Evolutionary conservation across 768 basidiomycete genomes (phyloP), one percentile per base, ranked within the genome.

Genomic region (Leccinum variicolor): DNA sequence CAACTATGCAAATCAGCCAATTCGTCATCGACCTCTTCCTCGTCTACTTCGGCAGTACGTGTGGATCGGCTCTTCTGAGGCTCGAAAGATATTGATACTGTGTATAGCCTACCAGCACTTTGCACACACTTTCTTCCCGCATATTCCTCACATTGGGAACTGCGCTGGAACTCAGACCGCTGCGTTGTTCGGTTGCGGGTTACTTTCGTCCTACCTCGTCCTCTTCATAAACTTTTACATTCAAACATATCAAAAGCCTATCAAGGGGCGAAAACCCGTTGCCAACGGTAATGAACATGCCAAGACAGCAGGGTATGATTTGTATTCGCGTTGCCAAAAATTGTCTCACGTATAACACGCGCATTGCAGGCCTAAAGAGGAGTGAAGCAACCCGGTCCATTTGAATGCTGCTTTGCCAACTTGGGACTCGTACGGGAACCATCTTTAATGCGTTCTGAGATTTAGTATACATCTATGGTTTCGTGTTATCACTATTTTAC

Each of bases 161-260:
- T 99, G 97, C 66, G 86, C 94, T 41, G 97, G 97, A 47, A 87
- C 90, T 19, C 92, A 96, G 74, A 75, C 76, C 15, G 92, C 96
- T 54, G 97, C 97, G 3, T 58, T 94, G 57, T 88, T 96, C 57
- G 97, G 95, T 50, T 97, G 94, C 69, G 84, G 74, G 23, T 81
- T 99, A 49, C 81, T 99, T 64, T 90, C 92, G 26, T 89, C 84
- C 67, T 98, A 98, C 76, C 85, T 99, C 54, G 83, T 86, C 66
- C 84, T 99, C 57, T 98, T 99, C 81, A 92, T 98, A 81, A 92
- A 93, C 73, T 94, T 94, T 76, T 94, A 94, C 76, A 81, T 92
- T 67, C 84, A 87, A 72, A 91, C 90, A 28, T 91, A 92, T 78
- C 85, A 85, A 77, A 86, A 85, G 70, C 82, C 87, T 33, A 70